Evolutionary conservation across 306 rosid species (phyloP).

Genomic region (Hippophae rhamnoides): DNA sequence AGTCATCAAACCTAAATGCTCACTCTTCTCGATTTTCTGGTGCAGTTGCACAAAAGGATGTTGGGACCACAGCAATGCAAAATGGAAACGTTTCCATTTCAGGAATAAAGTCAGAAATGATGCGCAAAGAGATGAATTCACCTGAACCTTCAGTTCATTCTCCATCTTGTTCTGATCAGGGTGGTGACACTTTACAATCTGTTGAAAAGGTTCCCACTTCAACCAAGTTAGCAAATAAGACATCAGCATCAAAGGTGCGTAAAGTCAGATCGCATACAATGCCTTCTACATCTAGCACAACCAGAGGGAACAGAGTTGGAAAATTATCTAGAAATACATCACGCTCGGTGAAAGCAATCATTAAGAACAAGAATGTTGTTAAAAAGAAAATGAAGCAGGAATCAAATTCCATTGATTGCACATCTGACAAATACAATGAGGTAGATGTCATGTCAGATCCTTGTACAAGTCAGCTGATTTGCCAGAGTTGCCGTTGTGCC

Average conservation of each 20-base stretch:
- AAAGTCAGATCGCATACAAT: slow-evolving; percentile 56
- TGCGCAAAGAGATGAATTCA: slow-evolving; percentile 18
- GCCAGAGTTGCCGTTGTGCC: slow-evolving; percentile 77
- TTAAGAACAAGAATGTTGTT: slow-evolving; percentile 52
- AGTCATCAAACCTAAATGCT: slow-evolving; percentile 32
- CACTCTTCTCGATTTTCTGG: slow-evolving; percentile 32
- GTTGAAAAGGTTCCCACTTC: slow-evolving; percentile 32
- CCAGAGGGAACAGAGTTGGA: slow-evolving; percentile 38
- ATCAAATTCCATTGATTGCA: slow-evolving; percentile 29
- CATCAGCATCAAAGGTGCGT: slow-evolving; percentile 30
- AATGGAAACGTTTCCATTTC: slow-evolving; percentile 25
- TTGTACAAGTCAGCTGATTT: slow-evolving; percentile 41
- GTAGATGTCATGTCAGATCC: slow-evolving; percentile 36
- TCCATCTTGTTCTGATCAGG: slow-evolving; percentile 17
- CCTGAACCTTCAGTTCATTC: slow-evolving; percentile 10
- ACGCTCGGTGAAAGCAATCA: slow-evolving; percentile 47
- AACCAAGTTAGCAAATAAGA: slow-evolving; percentile 31
- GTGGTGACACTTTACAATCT: slow-evolving; percentile 28
- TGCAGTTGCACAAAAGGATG: slow-evolving; percentile 18
- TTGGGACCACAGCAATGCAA: slow-evolving; percentile 17
- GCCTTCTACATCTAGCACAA: slow-evolving; percentile 49
- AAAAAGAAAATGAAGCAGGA: slow-evolving; percentile 68
- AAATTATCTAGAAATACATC: slow-evolving; percentile 46
- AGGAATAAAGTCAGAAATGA: slow-evolving; percentile 24
- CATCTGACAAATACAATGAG: slow-evolving; percentile 33